A percentile compares a stretch with the other conserved stretches of the same genome.
Evolutionary conservation across 306 rosid species (phyloP).

Genomic region (Ceratonia siliqua): DNA sequence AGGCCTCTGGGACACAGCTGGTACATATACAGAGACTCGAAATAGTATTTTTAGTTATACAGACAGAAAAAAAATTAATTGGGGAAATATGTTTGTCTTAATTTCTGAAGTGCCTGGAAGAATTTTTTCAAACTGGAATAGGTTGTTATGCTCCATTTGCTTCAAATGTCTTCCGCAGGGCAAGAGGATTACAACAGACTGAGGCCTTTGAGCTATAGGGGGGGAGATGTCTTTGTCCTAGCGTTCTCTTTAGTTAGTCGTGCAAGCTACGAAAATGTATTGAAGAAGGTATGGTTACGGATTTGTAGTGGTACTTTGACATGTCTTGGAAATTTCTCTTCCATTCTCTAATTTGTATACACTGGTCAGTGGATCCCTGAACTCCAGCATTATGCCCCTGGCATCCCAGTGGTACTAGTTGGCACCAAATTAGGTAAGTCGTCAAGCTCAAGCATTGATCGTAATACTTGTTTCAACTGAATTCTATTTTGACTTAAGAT

Average conservation of each 20-base stretch:
- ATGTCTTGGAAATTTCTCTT: slow-evolving; percentile 25
- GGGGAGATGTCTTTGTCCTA: slow-evolving; percentile 93
- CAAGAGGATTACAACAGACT: slow-evolving; percentile 93
- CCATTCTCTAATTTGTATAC: slow-evolving; percentile 32
- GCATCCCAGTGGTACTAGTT: slow-evolving; percentile 78
- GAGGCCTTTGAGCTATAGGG: slow-evolving; percentile 96
- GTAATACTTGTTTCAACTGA: background rate
- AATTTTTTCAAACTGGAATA: slow-evolving; percentile 11
- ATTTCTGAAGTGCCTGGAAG: slow-evolving; percentile 13
- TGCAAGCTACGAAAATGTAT: slow-evolving; percentile 87
- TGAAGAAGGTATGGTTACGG: slow-evolving; percentile 65
- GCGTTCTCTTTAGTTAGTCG: slow-evolving; percentile 94
- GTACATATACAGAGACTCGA: slow-evolving; percentile 34
- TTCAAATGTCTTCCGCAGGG: slow-evolving; percentile 52
- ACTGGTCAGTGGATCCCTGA: slow-evolving; percentile 90
- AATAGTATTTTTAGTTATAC: background rate
- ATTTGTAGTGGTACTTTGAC: slow-evolving; percentile 21
- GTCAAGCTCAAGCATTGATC: slow-evolving; percentile 21
- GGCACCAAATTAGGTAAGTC: slow-evolving; percentile 87
- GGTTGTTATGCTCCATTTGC: slow-evolving; percentile 29
- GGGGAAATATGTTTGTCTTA: background rate
- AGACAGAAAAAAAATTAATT: background rate
- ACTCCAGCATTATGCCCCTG: slow-evolving; percentile 89
- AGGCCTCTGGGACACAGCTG: slow-evolving; percentile 96
- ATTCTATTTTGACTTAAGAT: slow-evolving; percentile 6